phyloP scores from a whole-genome alignment of 768 basidiomycete genomes.

The Pholiota microspora region DNA sequence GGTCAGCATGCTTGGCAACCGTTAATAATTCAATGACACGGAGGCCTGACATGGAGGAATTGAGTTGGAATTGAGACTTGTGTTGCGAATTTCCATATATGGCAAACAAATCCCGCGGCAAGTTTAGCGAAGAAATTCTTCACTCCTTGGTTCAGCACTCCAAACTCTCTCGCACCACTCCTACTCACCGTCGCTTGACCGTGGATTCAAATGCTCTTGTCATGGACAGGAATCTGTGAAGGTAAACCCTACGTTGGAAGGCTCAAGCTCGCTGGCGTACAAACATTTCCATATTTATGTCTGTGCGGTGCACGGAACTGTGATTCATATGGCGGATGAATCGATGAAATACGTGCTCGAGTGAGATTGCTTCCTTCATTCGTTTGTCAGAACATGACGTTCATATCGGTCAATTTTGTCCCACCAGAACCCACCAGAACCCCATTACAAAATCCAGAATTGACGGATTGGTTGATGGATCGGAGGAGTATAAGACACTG shows the following conservation, averaged over 20 bases:
- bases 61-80: too few species aligned
- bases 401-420: conserved; percentile 18
- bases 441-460: conserved; percentile 2
- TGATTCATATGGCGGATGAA: not conserved
- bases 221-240: not conserved
- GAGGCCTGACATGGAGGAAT: not conserved
- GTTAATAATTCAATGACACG: not conserved
- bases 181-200: not conserved
- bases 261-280: too few species aligned
- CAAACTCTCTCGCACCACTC: too few species aligned
- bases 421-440: conserved; percentile 16
- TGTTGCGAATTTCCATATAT: not conserved
- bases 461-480: conserved; percentile 11
- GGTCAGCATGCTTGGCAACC: not conserved
- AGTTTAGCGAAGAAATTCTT: not conserved
- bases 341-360: not conserved
- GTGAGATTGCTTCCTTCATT: conserved; percentile 1
- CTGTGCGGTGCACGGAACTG: not conserved
- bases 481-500: conserved; percentile 14
- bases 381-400: conserved; percentile 11
- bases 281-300: not conserved
- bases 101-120: not conserved
- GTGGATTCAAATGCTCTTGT: not conserved
- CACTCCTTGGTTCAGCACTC: too few species aligned
- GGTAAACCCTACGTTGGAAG: too few species aligned